Evolutionary conservation across 805 yeast species (phyloP), one percentile per base, ranked within the genome.

Genomic region (Jamesozyma jinghongensis): DNA sequence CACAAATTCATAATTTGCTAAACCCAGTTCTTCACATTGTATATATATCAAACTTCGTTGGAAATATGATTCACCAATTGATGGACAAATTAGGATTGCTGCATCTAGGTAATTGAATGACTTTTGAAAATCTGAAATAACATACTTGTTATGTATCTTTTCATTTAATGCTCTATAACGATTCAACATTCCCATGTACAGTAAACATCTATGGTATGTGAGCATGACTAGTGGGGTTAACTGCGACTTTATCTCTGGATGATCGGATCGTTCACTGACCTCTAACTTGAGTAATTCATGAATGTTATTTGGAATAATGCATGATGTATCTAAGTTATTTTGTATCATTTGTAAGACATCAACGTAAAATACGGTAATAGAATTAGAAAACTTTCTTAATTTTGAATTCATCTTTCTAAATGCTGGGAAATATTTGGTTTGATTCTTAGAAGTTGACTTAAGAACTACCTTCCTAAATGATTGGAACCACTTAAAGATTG

Each of bases 21-120:
- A 22, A 1, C 59, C 57, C 19, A 50, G 43, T 37, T 49, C 47
- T n/a, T 53, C 47, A 16, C 59, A 49, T 35, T 51, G 56, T 7
- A 56, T 43, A 41, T 53, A 50, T 3, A 56, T 43, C 40, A 59
- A 41, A 22, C 59, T 58, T 28, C 47, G 47, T 36, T 59, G 62
- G 33, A 56, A 47, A 41, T 50, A 22, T 77, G 80, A 47, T 50
- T 80, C 87, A 40, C 83, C 83, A 42, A 79, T 66, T 0, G 85
- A 74, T 1, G 90, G 88, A 20, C 80, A 57, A 16, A 81, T 59
- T 20, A 74, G 52, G 26, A 76, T 70, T 16, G 85, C 77, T 34
- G 67, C 57, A 37, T 72, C 68, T 50, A 78, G 76, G 40, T 67
- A 63, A 35, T 66, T 66, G n/a, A 67, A 47, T 2, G 77, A 63